Evolutionary conservation across 2,329 filamentous ascomycete genomes (phyloP).

Genomic region (Fusarium abutilonis): DNA sequence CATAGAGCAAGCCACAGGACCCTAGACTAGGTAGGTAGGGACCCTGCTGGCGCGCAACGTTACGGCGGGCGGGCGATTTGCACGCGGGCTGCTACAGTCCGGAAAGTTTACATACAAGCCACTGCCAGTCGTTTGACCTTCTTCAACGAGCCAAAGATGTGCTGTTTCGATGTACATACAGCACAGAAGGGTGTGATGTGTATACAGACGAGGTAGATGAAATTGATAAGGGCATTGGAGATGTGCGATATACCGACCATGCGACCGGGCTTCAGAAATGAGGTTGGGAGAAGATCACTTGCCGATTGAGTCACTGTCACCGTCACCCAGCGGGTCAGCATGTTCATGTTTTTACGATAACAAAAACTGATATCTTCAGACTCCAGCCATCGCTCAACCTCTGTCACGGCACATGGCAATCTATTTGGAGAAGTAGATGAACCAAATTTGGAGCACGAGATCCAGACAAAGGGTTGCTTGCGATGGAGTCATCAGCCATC

Average conservation of each 20-base stretch:
- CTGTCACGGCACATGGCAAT: conserved; percentile 9
- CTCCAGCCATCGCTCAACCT: conserved; percentile 18
- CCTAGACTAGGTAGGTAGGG: background rate
- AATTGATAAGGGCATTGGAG: background rate
- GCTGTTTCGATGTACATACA: background rate
- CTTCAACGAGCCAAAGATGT: conserved; percentile 3
- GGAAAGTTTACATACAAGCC: conserved; percentile 18
- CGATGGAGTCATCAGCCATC: conserved; percentile 37
- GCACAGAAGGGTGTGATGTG: conserved; percentile 26
- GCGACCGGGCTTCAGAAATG: conserved; percentile 6
- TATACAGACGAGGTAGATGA: conserved; percentile 5
- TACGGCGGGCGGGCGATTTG: conserved; percentile 21
- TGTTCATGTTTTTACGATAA: too few species aligned
- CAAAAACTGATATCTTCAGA: conserved; percentile 14
- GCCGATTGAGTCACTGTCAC: conserved; percentile 22
- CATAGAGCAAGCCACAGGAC: conserved; percentile 28
- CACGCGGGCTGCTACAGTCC: conserved; percentile 1
- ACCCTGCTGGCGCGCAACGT: conserved; percentile 34
- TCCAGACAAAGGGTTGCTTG: conserved; percentile 13
- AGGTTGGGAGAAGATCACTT: conserved; percentile 22
- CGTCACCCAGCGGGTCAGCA: background rate
- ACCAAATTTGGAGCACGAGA: conserved; percentile 14
- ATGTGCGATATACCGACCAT: conserved; percentile 4
- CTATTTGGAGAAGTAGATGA: conserved; percentile 31
- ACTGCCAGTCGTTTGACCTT: conserved; percentile 10